Percentiles rank a stretch among this genome's conserved stretches.
Evolutionary conservation across 768 basidiomycete species (phyloP).

Genomic region (Russula vinacea): DNA sequence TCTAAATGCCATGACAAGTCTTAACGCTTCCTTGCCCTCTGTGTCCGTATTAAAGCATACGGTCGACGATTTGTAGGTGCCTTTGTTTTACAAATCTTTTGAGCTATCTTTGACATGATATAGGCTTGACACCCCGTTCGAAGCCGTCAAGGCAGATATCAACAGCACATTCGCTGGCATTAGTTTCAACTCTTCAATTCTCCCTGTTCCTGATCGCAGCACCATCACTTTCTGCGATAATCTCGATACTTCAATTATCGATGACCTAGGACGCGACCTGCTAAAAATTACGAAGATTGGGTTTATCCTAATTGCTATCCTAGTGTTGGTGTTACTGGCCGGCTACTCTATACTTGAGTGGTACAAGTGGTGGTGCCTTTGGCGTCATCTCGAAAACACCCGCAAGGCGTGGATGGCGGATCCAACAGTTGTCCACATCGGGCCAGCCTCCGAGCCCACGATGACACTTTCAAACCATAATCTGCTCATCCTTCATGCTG

Average conservation of each 20-base stretch:
- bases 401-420: constrained; percentile 77
- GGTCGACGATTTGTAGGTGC: constrained; percentile 63
- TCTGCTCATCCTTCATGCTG: constrained; percentile 68
- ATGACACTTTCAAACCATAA: constrained; percentile 71
- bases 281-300: constrained; percentile 77
- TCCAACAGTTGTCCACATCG: constrained; percentile 53
- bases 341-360: constrained; percentile 78
- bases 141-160: constrained; percentile 82
- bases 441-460: constrained; percentile 43
- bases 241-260: constrained; percentile 81
- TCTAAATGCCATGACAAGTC: constrained; percentile 61
- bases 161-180: constrained; percentile 80
- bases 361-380: constrained; percentile 81
- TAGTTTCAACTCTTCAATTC: constrained; percentile 62
- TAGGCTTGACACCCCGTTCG: constrained; percentile 84
- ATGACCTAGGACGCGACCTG: constrained; percentile 79
- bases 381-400: constrained; percentile 60
- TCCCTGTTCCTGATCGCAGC: constrained; percentile 74
- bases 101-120: constrained; percentile 8
- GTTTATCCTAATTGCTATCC: constrained; percentile 64
- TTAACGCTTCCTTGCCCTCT: constrained; percentile 81
- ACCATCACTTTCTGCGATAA: constrained; percentile 69
- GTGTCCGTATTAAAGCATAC: constrained; percentile 68
- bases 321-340: constrained; percentile 70
- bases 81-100: not conserved